phyloP scores from a whole-genome alignment of 345 rosid species.

The Arabis alpina region DNA sequence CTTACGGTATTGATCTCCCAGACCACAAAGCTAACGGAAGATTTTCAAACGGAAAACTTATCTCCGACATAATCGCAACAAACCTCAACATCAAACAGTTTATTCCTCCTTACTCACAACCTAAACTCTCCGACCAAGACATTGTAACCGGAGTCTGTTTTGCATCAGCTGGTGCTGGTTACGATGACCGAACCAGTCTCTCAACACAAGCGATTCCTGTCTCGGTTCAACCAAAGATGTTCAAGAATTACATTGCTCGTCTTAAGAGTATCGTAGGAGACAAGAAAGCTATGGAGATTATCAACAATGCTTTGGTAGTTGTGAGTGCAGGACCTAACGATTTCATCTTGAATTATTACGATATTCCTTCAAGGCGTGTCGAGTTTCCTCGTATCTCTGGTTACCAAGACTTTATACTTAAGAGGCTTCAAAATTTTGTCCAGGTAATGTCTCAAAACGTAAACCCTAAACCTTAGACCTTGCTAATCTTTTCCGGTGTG shows the following conservation, averaged over 20 bases:
- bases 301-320: slow-evolving; percentile 49
- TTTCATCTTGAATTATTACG: slow-evolving; percentile 51
- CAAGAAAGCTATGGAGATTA: slow-evolving; percentile 48
- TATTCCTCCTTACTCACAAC: slow-evolving; percentile 42
- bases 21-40: slow-evolving; percentile 25
- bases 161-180: slow-evolving; percentile 42
- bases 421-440: slow-evolving; percentile 28
- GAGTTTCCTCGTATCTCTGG: slow-evolving; percentile 33
- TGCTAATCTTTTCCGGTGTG: neutral
- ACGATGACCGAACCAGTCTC: slow-evolving; percentile 28
- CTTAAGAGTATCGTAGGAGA: slow-evolving; percentile 46
- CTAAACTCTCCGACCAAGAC: slow-evolving; percentile 35
- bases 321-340: slow-evolving; percentile 74
- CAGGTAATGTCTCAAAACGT: slow-evolving; percentile 37
- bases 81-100: slow-evolving; percentile 38
- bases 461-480: too few species aligned
- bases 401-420: slow-evolving; percentile 59
- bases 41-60: slow-evolving; percentile 42
- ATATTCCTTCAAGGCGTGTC: slow-evolving; percentile 45
- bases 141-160: slow-evolving; percentile 39
- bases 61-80: slow-evolving; percentile 36
- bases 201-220: slow-evolving; percentile 40
- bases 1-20: slow-evolving; percentile 41
- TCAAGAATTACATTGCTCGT: slow-evolving; percentile 42
- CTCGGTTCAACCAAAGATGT: slow-evolving; percentile 49